Base-by-base conservation (phyloP, 345 rosid species). In the Eucalyptus dawsonii region DNA sequence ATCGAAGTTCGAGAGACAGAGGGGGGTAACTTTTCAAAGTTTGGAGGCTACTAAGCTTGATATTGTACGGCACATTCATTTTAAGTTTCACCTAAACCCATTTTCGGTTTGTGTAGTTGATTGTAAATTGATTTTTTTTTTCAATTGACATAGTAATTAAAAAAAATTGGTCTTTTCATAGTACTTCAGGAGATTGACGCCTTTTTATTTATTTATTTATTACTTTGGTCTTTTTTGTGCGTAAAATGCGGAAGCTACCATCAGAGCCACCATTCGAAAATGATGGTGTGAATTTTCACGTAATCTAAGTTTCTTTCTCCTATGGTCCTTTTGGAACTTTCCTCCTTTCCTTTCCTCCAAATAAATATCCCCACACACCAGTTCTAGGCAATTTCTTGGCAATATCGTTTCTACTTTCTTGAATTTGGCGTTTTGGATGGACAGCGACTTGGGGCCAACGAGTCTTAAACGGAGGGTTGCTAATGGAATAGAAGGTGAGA, bases 171-270 rank as follows among this genome's bases (percentile, higher is more conserved):
- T 54, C 60, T 22, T 56, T 56, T 24, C 29, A 56, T 24, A 24
- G 56, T 53, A 53, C 56, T 19, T 0, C 10, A 0, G 56, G 5
- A 53, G 56, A 53, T 53, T 53, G 56, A 19, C 0, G 56, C 2
- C 1, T 6, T 50, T 15, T 14, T 8, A 9, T 1, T 44, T 45
- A 9, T 9, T 9, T 9, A 10, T n/a, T n/a, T n/a, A 3, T 9
- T 6, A 58, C 4, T 0, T 58, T 25, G 7, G 31, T 60, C 14
- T 25, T 60, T 27, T 60, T 25, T 60, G 67, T 27, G 67, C 67
- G 14, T 60, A 27, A 11, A 60, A 60, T 3, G 8, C 14, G 67
- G 67, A 60, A 27, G 67, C 65, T 25, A 60, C 14, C 12, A 27
- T 60, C 15, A 60, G 67, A 60, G n/a, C 16, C n/a, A 11, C 67